Percentiles rank a stretch among this genome's conserved stretches.
Evolutionary conservation across 768 basidiomycete species (phyloP).

Genomic region (Saitozyma sp.): DNA sequence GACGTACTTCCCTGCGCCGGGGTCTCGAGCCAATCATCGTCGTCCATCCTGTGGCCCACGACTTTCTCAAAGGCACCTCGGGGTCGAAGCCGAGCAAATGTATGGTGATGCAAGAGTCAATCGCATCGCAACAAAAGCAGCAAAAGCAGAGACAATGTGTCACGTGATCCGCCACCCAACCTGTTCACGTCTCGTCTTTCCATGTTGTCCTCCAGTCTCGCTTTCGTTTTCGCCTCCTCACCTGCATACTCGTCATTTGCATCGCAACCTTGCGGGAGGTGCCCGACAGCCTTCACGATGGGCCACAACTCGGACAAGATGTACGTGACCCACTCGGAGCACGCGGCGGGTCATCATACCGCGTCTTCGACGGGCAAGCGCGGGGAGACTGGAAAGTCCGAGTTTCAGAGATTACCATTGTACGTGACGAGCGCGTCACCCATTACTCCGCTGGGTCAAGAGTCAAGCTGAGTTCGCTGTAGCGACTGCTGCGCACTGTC

Average conservation of each 20-base stretch:
- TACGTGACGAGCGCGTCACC: conserved; percentile 17
- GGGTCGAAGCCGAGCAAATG: too few relatives aligned
- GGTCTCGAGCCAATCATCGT: conserved; percentile 43
- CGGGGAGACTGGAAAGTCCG: conserved; percentile 35
- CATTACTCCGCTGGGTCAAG: neutral
- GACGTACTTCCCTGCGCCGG: conserved; percentile 27
- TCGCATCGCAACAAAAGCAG: neutral
- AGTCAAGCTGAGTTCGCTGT: neutral
- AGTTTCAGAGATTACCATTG: conserved; percentile 50
- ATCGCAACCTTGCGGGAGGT: neutral
- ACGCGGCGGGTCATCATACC: conserved; percentile 46
- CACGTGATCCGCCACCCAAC: neutral
- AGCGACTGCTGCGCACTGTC: conserved; percentile 86
- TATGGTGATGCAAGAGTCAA: neutral
- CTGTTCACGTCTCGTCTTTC: neutral
- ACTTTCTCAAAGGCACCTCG: neutral
- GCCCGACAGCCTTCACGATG: conserved; percentile 25
- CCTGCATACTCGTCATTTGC: neutral
- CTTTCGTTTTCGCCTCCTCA: neutral
- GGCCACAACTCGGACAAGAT: conserved; percentile 52
- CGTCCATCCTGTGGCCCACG: conserved; percentile 15
- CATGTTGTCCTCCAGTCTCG: neutral
- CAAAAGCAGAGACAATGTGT: neutral
- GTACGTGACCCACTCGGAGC: conserved; percentile 53
- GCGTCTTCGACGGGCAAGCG: conserved; percentile 47